These are phyloP conservation scores for Tuber aestivum DNA, from an alignment of 495 filamentous ascomycete species.

Conservation along the genomic window DNA sequence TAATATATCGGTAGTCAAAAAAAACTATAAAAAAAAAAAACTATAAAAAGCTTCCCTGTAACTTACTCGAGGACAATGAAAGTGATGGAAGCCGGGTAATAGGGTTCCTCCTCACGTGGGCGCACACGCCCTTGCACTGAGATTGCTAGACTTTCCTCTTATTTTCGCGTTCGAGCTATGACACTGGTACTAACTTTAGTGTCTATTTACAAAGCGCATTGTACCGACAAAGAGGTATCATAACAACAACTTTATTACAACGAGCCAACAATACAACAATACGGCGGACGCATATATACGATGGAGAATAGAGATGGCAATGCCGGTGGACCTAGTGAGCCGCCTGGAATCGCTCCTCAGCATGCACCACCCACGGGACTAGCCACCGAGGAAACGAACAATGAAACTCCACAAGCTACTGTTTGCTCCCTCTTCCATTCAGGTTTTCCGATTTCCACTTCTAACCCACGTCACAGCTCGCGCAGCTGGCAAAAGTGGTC, in stretches of 20 bases:
- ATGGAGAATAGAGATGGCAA: not conserved
- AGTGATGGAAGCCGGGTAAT: not conserved
- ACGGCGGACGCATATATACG: not conserved
- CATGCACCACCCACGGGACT: not conserved
- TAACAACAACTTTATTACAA: not conserved
- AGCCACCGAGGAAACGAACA: slow-evolving; percentile 15
- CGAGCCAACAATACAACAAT: not conserved
- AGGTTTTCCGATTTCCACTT: not conserved
- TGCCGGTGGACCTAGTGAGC: not conserved
- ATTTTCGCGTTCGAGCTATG: not conserved
- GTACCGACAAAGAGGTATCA: not conserved
- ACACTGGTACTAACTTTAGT: too few species aligned
- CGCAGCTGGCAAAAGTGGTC: slow-evolving; percentile 21
- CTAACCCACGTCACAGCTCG: slow-evolving; percentile 11
- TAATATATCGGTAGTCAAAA: too few species aligned
- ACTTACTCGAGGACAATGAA: not conserved
- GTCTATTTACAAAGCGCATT: not conserved
- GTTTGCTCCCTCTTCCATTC: not conserved
- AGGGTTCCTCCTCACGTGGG: not conserved
- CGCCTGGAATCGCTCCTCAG: not conserved
- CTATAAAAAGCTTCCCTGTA: not conserved
- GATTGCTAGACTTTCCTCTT: not conserved
- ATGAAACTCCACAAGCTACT: slow-evolving; percentile 12
- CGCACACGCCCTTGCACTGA: not conserved
- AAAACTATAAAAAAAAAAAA: not conserved